phyloP scores from a whole-genome alignment of 148 eudicot species.

The Cornus controversa region DNA sequence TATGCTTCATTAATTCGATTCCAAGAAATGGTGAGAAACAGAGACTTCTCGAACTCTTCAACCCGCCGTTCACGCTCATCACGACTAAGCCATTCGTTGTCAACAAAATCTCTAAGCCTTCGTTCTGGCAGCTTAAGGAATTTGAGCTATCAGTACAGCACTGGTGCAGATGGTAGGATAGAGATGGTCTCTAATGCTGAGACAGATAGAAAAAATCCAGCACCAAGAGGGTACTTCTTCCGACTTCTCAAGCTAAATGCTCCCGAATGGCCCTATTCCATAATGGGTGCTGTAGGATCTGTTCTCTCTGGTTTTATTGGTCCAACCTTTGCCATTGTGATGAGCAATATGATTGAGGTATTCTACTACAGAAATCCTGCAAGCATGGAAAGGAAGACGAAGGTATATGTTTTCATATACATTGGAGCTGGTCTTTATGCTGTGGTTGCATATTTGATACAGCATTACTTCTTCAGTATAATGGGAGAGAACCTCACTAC shows the following conservation, averaged over 20 bases:
- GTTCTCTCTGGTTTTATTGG: slow-evolving; percentile 94
- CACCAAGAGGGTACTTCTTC: slow-evolving; percentile 73
- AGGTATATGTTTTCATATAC: slow-evolving; percentile 92
- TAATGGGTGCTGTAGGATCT: slow-evolving; percentile 95
- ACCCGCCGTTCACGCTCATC: slow-evolving; percentile 79
- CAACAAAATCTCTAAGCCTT: slow-evolving; percentile 92
- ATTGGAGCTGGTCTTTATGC: slow-evolving; percentile 97
- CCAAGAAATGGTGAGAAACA: slow-evolving; percentile 96
- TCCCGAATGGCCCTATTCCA: slow-evolving; percentile 98
- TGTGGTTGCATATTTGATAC: slow-evolving; percentile 90
- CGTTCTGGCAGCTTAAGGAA: slow-evolving; percentile 95
- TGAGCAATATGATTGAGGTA: slow-evolving; percentile 99
- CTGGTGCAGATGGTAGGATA: slow-evolving; percentile 90
- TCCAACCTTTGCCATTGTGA: slow-evolving; percentile 93
- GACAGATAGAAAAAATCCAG: slow-evolving; percentile 82
- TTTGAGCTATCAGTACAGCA: slow-evolving; percentile 90
- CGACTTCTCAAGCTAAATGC: slow-evolving; percentile 86
- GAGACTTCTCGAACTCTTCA: slow-evolving; percentile 89
- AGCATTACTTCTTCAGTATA: slow-evolving; percentile 97
- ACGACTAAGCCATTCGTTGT: slow-evolving; percentile 74
- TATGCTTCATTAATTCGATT: slow-evolving; percentile 89
- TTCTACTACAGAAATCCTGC: slow-evolving; percentile 77
- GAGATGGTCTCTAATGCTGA: slow-evolving; percentile 97
- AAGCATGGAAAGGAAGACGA: slow-evolving; percentile 92
- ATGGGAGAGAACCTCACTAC: slow-evolving; percentile 99